Conservation (phyloP, 1,284 basidiomycete species). For the Rhizoctonia solani region DNA sequence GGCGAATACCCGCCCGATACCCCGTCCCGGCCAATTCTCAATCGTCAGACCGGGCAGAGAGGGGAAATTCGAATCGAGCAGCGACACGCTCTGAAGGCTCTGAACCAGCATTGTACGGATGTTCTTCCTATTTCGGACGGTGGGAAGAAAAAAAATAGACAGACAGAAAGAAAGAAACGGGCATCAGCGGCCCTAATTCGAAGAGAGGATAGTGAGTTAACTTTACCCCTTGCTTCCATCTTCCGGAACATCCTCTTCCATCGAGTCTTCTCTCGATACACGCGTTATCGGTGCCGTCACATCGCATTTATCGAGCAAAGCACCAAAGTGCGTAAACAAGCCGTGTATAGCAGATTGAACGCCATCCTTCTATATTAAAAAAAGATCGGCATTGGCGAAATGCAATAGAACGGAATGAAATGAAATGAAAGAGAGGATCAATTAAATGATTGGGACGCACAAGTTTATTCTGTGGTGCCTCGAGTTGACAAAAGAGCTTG, state of each 20-base stretch:
- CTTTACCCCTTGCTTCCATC: conserved; percentile 20
- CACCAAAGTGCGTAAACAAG: conserved; percentile 18
- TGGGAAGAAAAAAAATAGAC: not conserved
- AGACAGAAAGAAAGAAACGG: not conserved
- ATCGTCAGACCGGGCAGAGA: not conserved
- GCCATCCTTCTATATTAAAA: conserved; percentile 21
- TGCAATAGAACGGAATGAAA: too few relatives aligned
- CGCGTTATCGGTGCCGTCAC: conserved; percentile 10
- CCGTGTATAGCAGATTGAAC: conserved; percentile 28
- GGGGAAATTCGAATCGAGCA: conserved; percentile 28
- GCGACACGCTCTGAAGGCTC: conserved; percentile 30
- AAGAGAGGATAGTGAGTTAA: not conserved
- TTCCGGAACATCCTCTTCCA: conserved; percentile 30
- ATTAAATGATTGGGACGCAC: conserved; percentile 13
- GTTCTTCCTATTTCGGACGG: conserved; percentile 14
- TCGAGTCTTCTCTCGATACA: conserved; percentile 17
- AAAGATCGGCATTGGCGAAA: conserved; percentile 6
- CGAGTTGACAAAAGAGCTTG: conserved; percentile 25
- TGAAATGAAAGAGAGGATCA: not conserved
- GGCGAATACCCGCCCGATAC: conserved; percentile 15
- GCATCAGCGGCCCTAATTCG: not conserved
- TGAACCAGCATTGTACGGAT: conserved; percentile 25
- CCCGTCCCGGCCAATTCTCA: conserved; percentile 27
- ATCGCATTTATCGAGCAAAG: conserved; percentile 37
- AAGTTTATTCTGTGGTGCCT: conserved; percentile 18